Evolutionary conservation across 495 filamentous ascomycete genomes (phyloP).

Genomic region (Pseudevernia furfuracea): DNA sequence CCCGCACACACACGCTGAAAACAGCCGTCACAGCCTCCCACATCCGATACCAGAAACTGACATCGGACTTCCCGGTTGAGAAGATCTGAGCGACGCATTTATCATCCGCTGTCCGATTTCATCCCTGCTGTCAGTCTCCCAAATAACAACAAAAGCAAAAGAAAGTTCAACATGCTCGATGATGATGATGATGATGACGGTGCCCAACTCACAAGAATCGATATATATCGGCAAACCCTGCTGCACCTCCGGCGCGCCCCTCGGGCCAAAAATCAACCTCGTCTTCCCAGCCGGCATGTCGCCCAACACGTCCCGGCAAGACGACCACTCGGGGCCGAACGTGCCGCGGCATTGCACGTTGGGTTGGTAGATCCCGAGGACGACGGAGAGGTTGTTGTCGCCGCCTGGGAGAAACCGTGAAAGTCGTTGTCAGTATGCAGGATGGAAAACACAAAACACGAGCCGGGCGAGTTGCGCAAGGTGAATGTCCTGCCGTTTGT

Average conservation of each 20-base stretch:
- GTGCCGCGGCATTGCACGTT: not conserved
- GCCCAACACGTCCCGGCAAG: not conserved
- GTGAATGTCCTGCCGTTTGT: too few species aligned
- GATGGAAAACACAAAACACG: too few species aligned
- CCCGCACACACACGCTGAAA: not conserved
- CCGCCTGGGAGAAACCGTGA: not conserved
- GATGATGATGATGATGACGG: too few species aligned
- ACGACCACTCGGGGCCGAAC: not conserved
- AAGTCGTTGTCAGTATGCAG: not conserved
- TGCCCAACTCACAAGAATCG: constrained; percentile 1
- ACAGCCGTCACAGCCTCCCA: constrained; percentile 8
- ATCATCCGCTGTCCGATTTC: not conserved
- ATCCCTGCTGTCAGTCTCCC: too few species aligned
- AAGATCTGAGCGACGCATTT: constrained; percentile 1
- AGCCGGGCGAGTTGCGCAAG: too few species aligned
- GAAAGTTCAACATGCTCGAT: too few species aligned
- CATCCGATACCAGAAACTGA: not conserved
- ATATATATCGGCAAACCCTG: not conserved
- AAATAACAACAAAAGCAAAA: too few species aligned
- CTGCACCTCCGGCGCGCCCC: constrained; percentile 1
- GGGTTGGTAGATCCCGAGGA: not conserved
- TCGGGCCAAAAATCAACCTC: not conserved
- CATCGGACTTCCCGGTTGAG: not conserved
- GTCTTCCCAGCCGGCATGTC: not conserved
- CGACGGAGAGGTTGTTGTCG: not conserved